Evolutionary conservation across 2,329 filamentous ascomycete species (phyloP).

Genomic region (Hypocreales sp.): DNA sequence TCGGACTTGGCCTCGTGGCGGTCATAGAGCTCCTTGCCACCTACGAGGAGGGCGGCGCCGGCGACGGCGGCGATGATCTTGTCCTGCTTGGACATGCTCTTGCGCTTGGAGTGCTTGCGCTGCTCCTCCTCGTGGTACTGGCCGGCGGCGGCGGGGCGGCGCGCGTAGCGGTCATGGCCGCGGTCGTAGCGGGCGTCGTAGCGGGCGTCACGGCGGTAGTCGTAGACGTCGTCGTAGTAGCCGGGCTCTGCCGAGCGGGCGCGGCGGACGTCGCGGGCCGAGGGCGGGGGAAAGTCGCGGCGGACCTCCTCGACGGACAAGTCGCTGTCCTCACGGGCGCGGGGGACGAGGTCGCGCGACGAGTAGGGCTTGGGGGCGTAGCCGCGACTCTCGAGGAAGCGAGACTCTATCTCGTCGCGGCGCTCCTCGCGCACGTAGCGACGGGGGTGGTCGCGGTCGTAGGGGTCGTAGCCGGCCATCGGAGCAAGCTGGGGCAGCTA

Average conservation of each 20-base stretch:
- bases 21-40: conserved; percentile 51
- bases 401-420: conserved; percentile 33
- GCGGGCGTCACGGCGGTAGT: conserved; percentile 28
- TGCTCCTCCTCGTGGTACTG: conserved; percentile 44
- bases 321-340: conserved; percentile 56
- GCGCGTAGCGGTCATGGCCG: conserved; percentile 19
- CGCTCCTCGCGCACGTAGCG: conserved; percentile 39
- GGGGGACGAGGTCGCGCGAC: conserved; percentile 38
- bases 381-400: conserved; percentile 37
- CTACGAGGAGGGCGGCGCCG: conserved; percentile 47
- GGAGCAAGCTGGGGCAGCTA: too few relatives aligned
- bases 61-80: conserved; percentile 52
- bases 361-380: conserved; percentile 26
- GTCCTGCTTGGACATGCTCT: conserved; percentile 41
- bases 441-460: conserved; percentile 34
- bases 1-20: conserved; percentile 41
- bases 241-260: conserved; percentile 48
- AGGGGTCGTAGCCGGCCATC: conserved; percentile 37
- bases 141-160: conserved; percentile 31
- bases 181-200: conserved; percentile 29
- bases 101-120: conserved; percentile 24
- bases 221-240: conserved; percentile 38
- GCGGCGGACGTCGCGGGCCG: conserved; percentile 35
- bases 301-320: conserved; percentile 67
- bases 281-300: conserved; percentile 69